Base-by-base conservation (phyloP, 2,329 filamentous ascomycete species). In the Phialocephala sp. region DNA sequence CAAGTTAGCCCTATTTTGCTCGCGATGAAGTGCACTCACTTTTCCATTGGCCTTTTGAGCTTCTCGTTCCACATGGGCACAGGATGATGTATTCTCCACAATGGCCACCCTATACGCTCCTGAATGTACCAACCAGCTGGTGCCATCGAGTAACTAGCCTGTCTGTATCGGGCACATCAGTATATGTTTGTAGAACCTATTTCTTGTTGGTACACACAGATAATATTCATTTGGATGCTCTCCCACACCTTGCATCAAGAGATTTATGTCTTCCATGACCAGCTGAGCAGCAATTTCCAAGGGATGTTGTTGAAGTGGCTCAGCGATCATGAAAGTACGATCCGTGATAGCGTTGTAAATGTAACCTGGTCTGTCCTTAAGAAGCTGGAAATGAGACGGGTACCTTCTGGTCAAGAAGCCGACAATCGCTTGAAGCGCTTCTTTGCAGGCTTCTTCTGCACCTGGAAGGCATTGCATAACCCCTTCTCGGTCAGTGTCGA, bases 61-160 rank as follows among this genome's bases (percentile, higher is more conserved):
- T 79, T 80, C 71, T 80, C 76, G 47, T 83, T 76, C 83, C 83
- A 84, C 24, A 80, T 71, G 2, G 80, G 79, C 4, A 85, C 79
- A 5, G 79, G 77, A 4, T 74, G 74, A 65, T 83, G 80, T 62
- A 84, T 77, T 57, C 77, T 75, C 43, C 79, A 78, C 45, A 85
- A 76, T 0, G 81, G 79, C 75, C 78, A 83, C 36, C 82, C 82
- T 59, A 85, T 82, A 18, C 81, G 78, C 52, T 80, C 74, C 54
- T 77, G 69, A 32, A 84, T 79, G 20, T 78, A 78, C 81, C 82
- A 85, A 22, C 82, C 83, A 1, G 82, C 79, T 11, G 82, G 82
- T 62, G 83, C 84, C 24, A 84, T 76, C 27, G 80, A 83, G 22
- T 80, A 82, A 65, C 81, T 83, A 50, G 82, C 83, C 59, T 78